Evolutionary conservation across 208 protist genomes (phyloP), one percentile per base, ranked within the genome.

Genomic region (Wallacemonas collosoma): DNA sequence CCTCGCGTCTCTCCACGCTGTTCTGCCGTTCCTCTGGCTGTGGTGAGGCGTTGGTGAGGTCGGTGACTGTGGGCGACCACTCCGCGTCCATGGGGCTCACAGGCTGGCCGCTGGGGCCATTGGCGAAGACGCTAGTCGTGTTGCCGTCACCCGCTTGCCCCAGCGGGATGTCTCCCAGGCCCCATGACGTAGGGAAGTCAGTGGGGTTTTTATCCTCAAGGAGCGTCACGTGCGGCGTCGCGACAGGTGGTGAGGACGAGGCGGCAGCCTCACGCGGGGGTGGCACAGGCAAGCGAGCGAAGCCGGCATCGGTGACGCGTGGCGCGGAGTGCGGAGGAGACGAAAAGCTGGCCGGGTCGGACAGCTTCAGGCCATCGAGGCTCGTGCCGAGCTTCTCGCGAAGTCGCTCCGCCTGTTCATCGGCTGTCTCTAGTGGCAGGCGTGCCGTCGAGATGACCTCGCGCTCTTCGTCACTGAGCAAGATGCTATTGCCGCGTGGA

Each of bases 341-440:
- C 9, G n/a, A 41, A 3, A 8, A 12, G 60, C 60, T 65, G 9
- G 60, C 14, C 26, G 60, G 11, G 41, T 65, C 50, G 40, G 60
- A 65, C 7, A 65, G 41, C 41, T 48, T 65, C 7, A 65, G 60
- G 36, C 60, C 60, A 9, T 65, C 60, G 41, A 65, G 7, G 43
- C 60, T 65, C 0, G 67, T 65, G 15, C 55, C 68, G 2, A 9
- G 15, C 50, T 65, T 58, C 38, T 54, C 50, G 39, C n/a, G 69
- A 48, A 68, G 53, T 14, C 68, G 67, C 36, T 69, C 55, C 38
- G 62, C 56, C 62, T 74, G 39, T n/a, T 58, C 26, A n/a, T 69
- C 73, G 17, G 40, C 71, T n/a, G 64, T 68, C 56, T 74, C 73
- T 54, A 78, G 63, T 26, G 53, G 65, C 17, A 75, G 65, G 12